A percentile compares a stretch with the other conserved stretches of the same genome.
Conservation (phyloP, 2,329 filamentous ascomycete genomes). For the Botrytis paeoniae region DNA sequence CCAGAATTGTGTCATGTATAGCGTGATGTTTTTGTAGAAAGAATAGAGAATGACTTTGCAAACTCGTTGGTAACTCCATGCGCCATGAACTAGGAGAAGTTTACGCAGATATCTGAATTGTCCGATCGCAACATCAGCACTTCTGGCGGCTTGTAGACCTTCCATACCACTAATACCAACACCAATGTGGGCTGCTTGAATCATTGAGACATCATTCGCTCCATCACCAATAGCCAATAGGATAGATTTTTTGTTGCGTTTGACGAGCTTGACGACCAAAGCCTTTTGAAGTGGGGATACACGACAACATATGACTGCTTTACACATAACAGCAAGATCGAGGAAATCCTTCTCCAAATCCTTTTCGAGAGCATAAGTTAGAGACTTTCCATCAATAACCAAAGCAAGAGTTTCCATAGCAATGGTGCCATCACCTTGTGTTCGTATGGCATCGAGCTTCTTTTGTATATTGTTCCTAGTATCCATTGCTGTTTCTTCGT, state of each 20-base stretch:
- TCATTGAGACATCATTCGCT: constrained; percentile 99
- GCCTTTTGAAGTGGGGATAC: constrained; percentile 97
- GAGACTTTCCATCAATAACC: constrained; percentile 92
- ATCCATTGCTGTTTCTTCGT: constrained; percentile 76
- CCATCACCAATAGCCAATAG: constrained; percentile 95
- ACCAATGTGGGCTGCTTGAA: constrained; percentile 95
- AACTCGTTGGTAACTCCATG: constrained; percentile 96
- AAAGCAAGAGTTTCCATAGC: constrained; percentile 86
- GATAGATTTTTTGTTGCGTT: constrained; percentile 83
- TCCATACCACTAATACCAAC: constrained; percentile 97
- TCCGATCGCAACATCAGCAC: constrained; percentile 90
- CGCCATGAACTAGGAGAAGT: constrained; percentile 87
- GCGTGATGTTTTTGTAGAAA: constrained; percentile 98
- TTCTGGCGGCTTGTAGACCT: constrained; percentile 92
- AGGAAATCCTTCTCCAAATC: constrained; percentile 92
- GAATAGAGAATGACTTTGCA: constrained; percentile 97
- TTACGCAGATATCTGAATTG: constrained; percentile 96
- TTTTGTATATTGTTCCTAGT: constrained; percentile 89
- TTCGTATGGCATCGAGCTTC: constrained; percentile 87
- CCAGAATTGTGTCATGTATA: constrained; percentile 99
- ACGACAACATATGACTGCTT: constrained; percentile 97
- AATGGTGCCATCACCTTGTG: constrained; percentile 71
- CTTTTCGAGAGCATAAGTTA: constrained; percentile 89
- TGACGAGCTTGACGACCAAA: constrained; percentile 95
- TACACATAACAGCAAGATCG: constrained; percentile 91